Conservation (phyloP, 306 rosid species). For the Cajanus cajan region DNA sequence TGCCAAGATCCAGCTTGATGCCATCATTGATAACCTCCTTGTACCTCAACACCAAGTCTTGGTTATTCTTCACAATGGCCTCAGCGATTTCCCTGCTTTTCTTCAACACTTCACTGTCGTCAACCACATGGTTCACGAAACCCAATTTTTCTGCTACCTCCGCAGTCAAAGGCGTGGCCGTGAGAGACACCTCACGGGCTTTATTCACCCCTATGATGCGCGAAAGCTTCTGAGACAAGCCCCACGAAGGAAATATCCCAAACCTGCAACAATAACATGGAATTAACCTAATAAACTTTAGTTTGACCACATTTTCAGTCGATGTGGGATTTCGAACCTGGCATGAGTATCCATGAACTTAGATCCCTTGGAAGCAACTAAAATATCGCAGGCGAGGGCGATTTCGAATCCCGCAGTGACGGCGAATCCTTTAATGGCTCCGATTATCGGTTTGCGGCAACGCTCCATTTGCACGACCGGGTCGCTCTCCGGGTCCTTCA, state of each 20-base stretch:
- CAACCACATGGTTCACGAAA: slow-evolving; percentile 84
- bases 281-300: no score
- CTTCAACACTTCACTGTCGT: slow-evolving; percentile 65
- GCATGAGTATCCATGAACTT: slow-evolving; percentile 88
- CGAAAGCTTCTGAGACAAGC: slow-evolving; percentile 89
- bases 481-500: slow-evolving; percentile 69
- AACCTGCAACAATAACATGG: slow-evolving; percentile 46
- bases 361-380: slow-evolving; percentile 80
- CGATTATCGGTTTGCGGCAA: slow-evolving; percentile 82
- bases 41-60: slow-evolving; percentile 77
- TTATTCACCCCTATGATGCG: slow-evolving; percentile 71
- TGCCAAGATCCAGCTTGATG: slow-evolving; percentile 66
- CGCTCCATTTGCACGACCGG: slow-evolving; percentile 81
- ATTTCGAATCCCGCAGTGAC: slow-evolving; percentile 94
- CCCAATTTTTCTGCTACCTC: slow-evolving; percentile 79
- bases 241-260: slow-evolving; percentile 99
- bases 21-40: slow-evolving; percentile 89
- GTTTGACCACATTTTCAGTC: no score
- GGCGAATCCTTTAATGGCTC: slow-evolving; percentile 82
- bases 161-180: slow-evolving; percentile 81
- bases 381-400: slow-evolving; percentile 79
- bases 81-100: slow-evolving; percentile 70
- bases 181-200: slow-evolving; percentile 84
- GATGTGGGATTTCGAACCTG: slow-evolving; percentile 42
- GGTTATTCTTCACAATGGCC: slow-evolving; percentile 66